Percentiles rank a stretch among this genome's conserved stretches.
phyloP scores from a whole-genome alignment of 345 rosid genomes.

The Ceriops zippeliana region DNA sequence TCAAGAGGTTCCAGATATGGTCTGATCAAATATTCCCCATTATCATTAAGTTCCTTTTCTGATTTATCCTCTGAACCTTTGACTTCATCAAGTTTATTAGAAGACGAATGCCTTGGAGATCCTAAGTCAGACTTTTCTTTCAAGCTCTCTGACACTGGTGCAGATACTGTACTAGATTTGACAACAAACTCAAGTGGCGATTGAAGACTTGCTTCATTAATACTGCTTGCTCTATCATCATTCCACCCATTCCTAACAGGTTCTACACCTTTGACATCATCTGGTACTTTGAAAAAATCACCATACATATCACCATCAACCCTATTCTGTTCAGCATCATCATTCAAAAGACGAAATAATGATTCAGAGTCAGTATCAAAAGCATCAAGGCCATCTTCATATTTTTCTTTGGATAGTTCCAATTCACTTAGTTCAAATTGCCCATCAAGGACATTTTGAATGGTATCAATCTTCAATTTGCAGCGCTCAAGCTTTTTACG shows the following conservation, averaged over 20 bases:
- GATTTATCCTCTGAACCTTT: slow-evolving; percentile 60
- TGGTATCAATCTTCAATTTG: slow-evolving; percentile 72
- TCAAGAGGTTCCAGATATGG: slow-evolving; percentile 95
- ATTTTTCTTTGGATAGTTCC: slow-evolving; percentile 52
- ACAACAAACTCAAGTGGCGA: slow-evolving; percentile 91
- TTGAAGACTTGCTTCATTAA: slow-evolving; percentile 94
- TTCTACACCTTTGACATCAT: slow-evolving; percentile 47
- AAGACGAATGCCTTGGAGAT: slow-evolving; percentile 74
- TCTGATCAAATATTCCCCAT: slow-evolving; percentile 95
- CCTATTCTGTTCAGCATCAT: slow-evolving; percentile 32
- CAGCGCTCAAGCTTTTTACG: slow-evolving; percentile 95
- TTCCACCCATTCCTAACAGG: slow-evolving; percentile 75
- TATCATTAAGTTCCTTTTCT: slow-evolving; percentile 84
- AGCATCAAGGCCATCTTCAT: slow-evolving; percentile 51
- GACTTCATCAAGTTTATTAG: slow-evolving; percentile 58
- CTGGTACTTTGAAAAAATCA: slow-evolving; percentile 50
- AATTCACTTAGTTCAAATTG: slow-evolving; percentile 69
- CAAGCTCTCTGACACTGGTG: slow-evolving; percentile 68
- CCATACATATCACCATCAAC: slow-evolving; percentile 54
- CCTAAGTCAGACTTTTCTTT: slow-evolving; percentile 67
- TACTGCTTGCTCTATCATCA: slow-evolving; percentile 82
- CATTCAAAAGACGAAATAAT: slow-evolving; percentile 55
- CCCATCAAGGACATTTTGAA: slow-evolving; percentile 75
- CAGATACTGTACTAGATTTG: slow-evolving; percentile 71
- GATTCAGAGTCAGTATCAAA: slow-evolving; percentile 68